Percentiles rank a stretch among this genome's conserved stretches.
phyloP scores from a whole-genome alignment of 257 asterid species.

The Capsicum rhomboideum region DNA sequence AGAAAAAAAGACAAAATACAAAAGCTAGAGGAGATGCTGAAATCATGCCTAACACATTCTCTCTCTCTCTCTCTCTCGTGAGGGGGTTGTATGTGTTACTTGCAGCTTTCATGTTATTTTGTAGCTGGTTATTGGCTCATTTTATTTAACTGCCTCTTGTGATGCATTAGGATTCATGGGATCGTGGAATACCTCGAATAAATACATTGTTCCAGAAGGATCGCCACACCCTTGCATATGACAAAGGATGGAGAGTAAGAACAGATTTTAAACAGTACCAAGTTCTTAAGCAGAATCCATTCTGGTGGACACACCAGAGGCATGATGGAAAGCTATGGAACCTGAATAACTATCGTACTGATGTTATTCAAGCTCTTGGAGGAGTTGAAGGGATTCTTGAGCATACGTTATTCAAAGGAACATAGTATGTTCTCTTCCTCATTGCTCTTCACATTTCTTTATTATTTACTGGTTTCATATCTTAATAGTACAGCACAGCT shows the following conservation, averaged over 20 bases:
- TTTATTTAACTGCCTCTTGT: neutral
- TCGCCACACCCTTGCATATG: conserved; percentile 97
- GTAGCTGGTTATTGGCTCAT: neutral
- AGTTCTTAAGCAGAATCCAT: conserved; percentile 97
- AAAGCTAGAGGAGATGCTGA: neutral
- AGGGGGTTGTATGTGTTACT: neutral
- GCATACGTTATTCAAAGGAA: conserved; percentile 94
- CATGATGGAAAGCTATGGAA: conserved; percentile 98
- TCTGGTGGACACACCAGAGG: conserved; percentile 99
- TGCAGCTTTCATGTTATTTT: neutral
- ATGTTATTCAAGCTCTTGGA: conserved; percentile 98
- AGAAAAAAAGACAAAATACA: neutral
- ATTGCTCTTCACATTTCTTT: neutral
- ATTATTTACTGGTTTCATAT: neutral
- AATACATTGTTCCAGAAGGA: conserved; percentile 98
- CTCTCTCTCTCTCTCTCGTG: rapidly evolving
- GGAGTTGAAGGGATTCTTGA: conserved; percentile 99
- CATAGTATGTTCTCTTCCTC: conserved; percentile 62
- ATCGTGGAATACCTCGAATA: conserved; percentile 98
- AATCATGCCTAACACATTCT: neutral
- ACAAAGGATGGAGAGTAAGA: conserved; percentile 99
- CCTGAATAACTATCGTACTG: conserved; percentile 95
- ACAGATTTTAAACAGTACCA: conserved; percentile 98
- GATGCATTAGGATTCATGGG: conserved; percentile 85
- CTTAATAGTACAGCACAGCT: neutral